These are phyloP conservation scores for Diaporthe aspalathi DNA, from an alignment of 2,329 filamentous ascomycete species.

Conservation along the genomic window DNA sequence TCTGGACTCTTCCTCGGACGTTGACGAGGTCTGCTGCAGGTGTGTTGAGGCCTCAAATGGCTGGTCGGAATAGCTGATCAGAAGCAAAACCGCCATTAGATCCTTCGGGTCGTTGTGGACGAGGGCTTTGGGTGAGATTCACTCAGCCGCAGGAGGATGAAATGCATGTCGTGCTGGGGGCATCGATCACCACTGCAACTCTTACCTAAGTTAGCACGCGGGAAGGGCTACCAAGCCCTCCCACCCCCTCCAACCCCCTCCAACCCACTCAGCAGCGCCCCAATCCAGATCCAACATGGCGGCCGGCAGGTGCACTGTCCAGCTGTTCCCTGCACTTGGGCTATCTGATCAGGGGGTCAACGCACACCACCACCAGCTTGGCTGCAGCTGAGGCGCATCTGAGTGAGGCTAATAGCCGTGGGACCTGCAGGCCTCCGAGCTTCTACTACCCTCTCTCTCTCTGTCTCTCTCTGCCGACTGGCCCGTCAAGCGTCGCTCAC, in stretches of 20 bases:
- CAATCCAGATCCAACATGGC: slow-evolving; percentile 8
- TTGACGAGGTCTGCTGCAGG: neutral
- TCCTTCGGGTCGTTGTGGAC: slow-evolving; percentile 16
- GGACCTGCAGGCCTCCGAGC: slow-evolving; percentile 29
- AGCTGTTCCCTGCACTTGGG: slow-evolving; percentile 32
- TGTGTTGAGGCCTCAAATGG: neutral
- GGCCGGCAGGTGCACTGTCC: slow-evolving; percentile 37
- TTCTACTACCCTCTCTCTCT: neutral
- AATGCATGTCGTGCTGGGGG: neutral
- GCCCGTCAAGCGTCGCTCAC: slow-evolving; percentile 26
- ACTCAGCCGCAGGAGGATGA: slow-evolving; percentile 22
- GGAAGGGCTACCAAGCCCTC: neutral
- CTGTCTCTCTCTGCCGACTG: slow-evolving; percentile 1
- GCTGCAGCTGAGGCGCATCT: slow-evolving; percentile 25
- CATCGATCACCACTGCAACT: no score
- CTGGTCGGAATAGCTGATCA: neutral
- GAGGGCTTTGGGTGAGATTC: slow-evolving; percentile 21
- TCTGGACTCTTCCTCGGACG: neutral
- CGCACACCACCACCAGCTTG: neutral
- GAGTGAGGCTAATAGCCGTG: slow-evolving; percentile 13
- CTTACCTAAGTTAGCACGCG: neutral
- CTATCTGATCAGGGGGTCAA: slow-evolving; percentile 29
- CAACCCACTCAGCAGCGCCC: no score
- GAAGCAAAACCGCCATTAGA: neutral
- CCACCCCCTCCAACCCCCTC: no score